Evolutionary conservation across 73 alveolate species (phyloP), one percentile per base, ranked within the genome.

Genomic region (Paramecium octaurelia): DNA sequence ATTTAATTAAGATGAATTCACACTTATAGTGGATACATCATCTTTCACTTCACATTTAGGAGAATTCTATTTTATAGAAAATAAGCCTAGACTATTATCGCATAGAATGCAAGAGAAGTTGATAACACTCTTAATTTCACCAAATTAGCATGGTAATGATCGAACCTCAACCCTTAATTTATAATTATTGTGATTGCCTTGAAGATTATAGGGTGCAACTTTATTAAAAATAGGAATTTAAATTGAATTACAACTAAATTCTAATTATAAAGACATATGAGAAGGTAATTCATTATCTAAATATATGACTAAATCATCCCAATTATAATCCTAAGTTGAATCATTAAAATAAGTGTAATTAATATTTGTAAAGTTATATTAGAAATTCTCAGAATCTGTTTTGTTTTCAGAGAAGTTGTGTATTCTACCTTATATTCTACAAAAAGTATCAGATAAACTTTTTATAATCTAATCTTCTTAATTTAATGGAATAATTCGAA

Each of bases 301-400:
- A 73, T 73, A 21, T 73, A 73, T 73, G 3, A 73, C 38, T 27
- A 73, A 14, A 36, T 40, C 31, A 16, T 73, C 88, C 40, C 12
- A 73, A 73, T 73, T 73, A 73, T 73, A 73, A 73, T 36, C 68
- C 40, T 73, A 73, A 73, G 88, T 14, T 34, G 20, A 31, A 21
- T 18, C 60, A 73, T 73, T 34, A 18, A 73, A 73, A 12, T 11
- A 18, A 36, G n/a, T 64, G 6, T 40, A 12, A 64, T 64, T 24
- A 2, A 64, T 7, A 64, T 64, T 64, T 29, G 84, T 64, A 64
- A 29, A 64, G 27, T 64, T 64, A 21, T 1, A 54, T 54, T 18
- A 18, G 8, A 54, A 54, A 54, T 54, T 54, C 4, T 54, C 29
- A 16, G 16, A 50, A 16, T 50, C 64, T 50, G 64, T 50, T 50